Percentiles rank a stretch among this genome's conserved stretches.
These are phyloP conservation scores for Castanospermum australe DNA, from an alignment of 306 rosid genomes.

Conservation along the genomic window DNA sequence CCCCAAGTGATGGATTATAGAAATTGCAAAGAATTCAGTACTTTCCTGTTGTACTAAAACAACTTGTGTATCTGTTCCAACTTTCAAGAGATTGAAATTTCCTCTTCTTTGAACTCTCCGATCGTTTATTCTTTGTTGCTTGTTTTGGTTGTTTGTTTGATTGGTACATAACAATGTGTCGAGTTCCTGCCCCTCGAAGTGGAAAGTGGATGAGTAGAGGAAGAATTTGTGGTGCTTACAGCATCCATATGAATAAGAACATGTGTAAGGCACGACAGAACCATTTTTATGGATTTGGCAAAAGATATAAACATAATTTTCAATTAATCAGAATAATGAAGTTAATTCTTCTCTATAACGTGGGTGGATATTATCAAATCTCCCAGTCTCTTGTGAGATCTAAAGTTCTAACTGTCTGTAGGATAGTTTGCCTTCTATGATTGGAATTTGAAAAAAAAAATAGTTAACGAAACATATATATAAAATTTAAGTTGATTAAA, in stretches of 20 bases:
- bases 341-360: too few species aligned
- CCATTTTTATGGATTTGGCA: too few species aligned
- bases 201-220: not conserved
- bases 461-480: too few species aligned
- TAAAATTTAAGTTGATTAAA: too few species aligned
- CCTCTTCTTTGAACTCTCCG: not conserved
- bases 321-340: too few species aligned
- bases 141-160: not conserved
- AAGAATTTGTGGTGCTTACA: not conserved
- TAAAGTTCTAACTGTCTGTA: too few species aligned
- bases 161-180: not conserved
- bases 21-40: slow-evolving; percentile 21
- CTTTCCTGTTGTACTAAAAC: slow-evolving; percentile 34
- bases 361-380: too few species aligned
- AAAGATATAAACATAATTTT: too few species aligned
- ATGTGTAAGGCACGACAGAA: too few species aligned
- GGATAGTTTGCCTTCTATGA: too few species aligned
- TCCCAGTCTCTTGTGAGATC: too few species aligned
- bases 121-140: not conserved
- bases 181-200: not conserved
- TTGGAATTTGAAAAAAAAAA: too few species aligned
- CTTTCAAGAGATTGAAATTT: not conserved
- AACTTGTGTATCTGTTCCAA: slow-evolving; percentile 24
- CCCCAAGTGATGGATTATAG: slow-evolving; percentile 27
- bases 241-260: not conserved